These are phyloP conservation scores for Lecanicillium sp. DNA, from an alignment of 2,329 filamentous ascomycete species.

Conservation along the genomic window DNA sequence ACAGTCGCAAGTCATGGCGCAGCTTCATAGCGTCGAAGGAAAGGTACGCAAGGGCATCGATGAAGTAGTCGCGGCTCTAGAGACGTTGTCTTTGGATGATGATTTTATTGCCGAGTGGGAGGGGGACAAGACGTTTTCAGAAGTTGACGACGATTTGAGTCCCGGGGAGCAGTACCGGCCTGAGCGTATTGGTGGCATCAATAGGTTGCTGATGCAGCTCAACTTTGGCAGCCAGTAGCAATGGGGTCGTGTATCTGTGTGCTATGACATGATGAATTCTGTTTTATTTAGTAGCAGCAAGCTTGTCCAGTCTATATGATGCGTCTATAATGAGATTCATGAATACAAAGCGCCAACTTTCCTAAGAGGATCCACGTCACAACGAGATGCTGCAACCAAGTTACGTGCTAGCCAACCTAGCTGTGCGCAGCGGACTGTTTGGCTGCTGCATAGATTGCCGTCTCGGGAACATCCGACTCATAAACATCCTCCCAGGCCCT, in stretches of 20 bases:
- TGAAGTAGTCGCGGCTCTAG: slow-evolving; percentile 50
- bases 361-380: too few species aligned
- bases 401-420: too few species aligned
- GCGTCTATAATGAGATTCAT: too few species aligned
- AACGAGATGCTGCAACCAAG: too few species aligned
- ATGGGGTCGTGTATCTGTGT: slow-evolving; percentile 21
- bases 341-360: too few species aligned
- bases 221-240: slow-evolving; percentile 55
- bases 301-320: too few species aligned
- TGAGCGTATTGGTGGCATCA: slow-evolving; percentile 67
- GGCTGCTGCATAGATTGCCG: too few species aligned
- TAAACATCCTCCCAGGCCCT: slow-evolving; percentile 6
- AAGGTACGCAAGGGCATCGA: slow-evolving; percentile 61
- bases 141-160: slow-evolving; percentile 31
- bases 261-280: not conserved
- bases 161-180: slow-evolving; percentile 50
- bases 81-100: slow-evolving; percentile 34
- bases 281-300: too few species aligned
- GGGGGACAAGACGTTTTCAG: slow-evolving; percentile 19
- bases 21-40: slow-evolving; percentile 55
- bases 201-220: slow-evolving; percentile 84
- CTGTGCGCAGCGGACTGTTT: too few species aligned
- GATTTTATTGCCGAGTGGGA: slow-evolving; percentile 37
- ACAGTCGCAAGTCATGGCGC: slow-evolving; percentile 56
- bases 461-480: too few species aligned